Evolutionary conservation across 495 filamentous ascomycete species (phyloP), one percentile per base, ranked within the genome.

Genomic region (Aspergillus egyptiacus): DNA sequence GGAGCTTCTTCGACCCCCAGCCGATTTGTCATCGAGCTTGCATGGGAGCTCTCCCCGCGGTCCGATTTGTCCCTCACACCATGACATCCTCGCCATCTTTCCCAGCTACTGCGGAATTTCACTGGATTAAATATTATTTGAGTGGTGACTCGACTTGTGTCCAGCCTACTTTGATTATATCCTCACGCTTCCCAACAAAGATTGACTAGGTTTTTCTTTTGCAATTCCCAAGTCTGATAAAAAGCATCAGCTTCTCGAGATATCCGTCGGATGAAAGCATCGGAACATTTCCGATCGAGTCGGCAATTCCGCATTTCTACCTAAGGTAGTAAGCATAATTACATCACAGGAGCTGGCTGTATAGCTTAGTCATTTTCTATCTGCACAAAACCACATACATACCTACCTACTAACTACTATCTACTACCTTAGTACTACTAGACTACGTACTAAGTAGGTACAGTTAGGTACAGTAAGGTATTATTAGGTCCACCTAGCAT

Each of bases 211-310:
- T 33, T 7, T 33, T 33, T 33, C 14, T n/a, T 9, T 37, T 37
- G 30, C 8, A 13, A 13, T 33, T 15, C 33, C n/a, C 5, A 13
- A 33, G 4, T 15, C 20, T 15, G 17, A 45, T 13, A 1, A 33
- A 31, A 15, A 22, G 28, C 13, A 23, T 32, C 39, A 41, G 46
- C 34, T 41, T 43, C 20, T 28, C 9, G n/a, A n/a, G n/a, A 37
- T 9, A 36, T 43, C 32, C 28, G 20, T 50, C 48, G 38, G 39
- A 50, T 50, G 38, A 28, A n/a, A 14, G 23, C 17, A 27, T 43
- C 48, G 48, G 48, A 43, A 50, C 8, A 14, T 19, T 50, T 50
- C 48, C 48, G 48, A 43, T 32, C 11, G 14, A 20, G 37, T 37
- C 20, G 48, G 48, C 20, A 50, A 35, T 43, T 49, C 36, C 46